These are phyloP conservation scores for Dictyostelium discoideum DNA, from an alignment of 78 protist genomes.

Conservation along the genomic window DNA sequence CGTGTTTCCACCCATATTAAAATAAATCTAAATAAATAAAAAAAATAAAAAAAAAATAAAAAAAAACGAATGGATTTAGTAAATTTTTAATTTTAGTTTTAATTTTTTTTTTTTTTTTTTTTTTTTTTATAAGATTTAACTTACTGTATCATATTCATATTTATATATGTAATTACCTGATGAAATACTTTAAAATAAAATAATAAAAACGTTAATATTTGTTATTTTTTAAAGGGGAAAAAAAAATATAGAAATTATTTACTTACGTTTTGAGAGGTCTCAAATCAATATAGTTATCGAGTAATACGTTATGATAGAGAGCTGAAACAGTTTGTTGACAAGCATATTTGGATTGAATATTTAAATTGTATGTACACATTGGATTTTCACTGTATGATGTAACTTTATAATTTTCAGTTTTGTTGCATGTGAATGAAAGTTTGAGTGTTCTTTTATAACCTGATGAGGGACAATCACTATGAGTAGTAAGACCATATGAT, in stretches of 20 bases:
- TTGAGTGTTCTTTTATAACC: background rate
- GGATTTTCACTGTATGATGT: background rate
- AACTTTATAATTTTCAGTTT: background rate
- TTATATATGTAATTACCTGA: background rate
- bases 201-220: background rate
- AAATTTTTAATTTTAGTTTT: too few species aligned
- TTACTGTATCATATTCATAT: background rate
- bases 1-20: background rate
- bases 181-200: background rate
- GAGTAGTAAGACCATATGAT: background rate
- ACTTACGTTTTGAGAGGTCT: background rate
- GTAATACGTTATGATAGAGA: background rate
- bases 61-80: background rate
- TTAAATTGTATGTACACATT: background rate
- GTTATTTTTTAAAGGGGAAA: background rate
- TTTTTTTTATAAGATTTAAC: background rate
- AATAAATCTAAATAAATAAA: conserved; percentile 1
- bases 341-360: background rate
- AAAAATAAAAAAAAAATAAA: background rate
- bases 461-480: background rate
- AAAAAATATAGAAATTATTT: background rate
- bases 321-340: background rate
- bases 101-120: too few species aligned
- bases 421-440: background rate
- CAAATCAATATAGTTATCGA: background rate